Evolutionary conservation across 257 asterid genomes (phyloP), one percentile per base, ranked within the genome.

Genomic region (Voacanga thouarsii): DNA sequence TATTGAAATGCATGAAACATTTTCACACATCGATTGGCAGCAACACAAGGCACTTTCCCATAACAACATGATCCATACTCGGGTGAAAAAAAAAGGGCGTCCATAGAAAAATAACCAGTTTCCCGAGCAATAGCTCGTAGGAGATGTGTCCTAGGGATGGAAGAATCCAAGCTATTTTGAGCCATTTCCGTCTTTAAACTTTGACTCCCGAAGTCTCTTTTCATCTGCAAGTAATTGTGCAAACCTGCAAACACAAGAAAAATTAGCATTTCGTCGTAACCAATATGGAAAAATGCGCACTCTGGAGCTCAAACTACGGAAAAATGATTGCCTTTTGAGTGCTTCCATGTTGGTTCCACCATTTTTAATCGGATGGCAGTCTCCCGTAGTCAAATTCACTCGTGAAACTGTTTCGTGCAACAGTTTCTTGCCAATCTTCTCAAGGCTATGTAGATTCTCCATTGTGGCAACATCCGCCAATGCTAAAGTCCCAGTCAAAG

Each of bases 211-310:
- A 67, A 73, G 30, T 39, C 81, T 83, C 79, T 86, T 86, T 76
- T 90, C 95, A 1, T 84, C 88, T 0, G 90, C 88, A 19, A 90
- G 92, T 77, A 79, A 44, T 81, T 88, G 78, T 4, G 95, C 95
- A 57, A 72, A 83, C 85, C 95, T 87, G 82, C 47, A 57, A 70
- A 55, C n/a, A 4, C n/a, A 21, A 53, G 19, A 19, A 55, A 55
- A 55, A 21, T 18, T 21, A 55, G 24, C 61, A 55, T 55, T 1
- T 51, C 5, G 14, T 18, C 19, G 26, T 3, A 1, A 18, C 10
- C 26, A 55, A 19, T 26, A 15, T 55, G 9, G 61, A 55, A 55
- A 55, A 21, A 21, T 14, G 8, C 16, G 5, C 4, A 55, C 1
- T 55, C 9, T 15, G 9, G 24, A 55, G 24, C 16, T 21, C 30